Evolutionary conservation across 257 asterid species (phyloP), one percentile per base, ranked within the genome.

Genomic region (Nyctanthes arbortristis): DNA sequence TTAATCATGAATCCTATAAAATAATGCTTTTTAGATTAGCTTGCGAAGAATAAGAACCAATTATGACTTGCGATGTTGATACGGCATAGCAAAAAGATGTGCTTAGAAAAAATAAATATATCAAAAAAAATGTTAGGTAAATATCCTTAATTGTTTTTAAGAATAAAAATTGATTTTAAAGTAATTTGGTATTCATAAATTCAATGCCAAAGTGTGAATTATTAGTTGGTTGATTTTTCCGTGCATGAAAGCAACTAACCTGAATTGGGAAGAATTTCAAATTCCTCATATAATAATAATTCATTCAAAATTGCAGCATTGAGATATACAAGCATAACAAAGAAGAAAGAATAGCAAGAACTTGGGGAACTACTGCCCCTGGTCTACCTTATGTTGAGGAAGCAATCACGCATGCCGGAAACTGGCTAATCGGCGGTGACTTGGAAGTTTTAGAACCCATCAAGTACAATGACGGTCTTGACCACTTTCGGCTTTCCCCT

Each of bases 361-460:
- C 75, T 27, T 71, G 75, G 75, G 75, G 75, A 6, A 71, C 69
- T 18, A 71, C 64, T 47, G 75, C 70, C 1, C 64, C 62, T 25
- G 75, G 75, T 14, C 29, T 70, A 34, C 75, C 69, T 47, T 70
- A 93, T 32, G 98, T 71, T 30, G 95, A 93, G 71, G 76, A 88
- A 69, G 74, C 95, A n/a, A 85, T 93, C 69, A 69, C 79, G 35
- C 61, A 73, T 40, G 79, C 96, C 62, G 98, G 98, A 56, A 78
- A 93, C 81, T 93, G 98, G 98, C 77, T 93, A 69, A 83, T 93
- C 55, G 98, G 98, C 9, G 98, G 98, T 25, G 96, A 93, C 76
- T 61, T 93, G 67, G 92, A 88, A 77, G 98, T 93, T 40, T 57
- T 93, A 69, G 85, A 88, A 27, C 93, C 95, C 11, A 67, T 93